Evolutionary conservation across 75 land plant genomes (phyloP), one percentile per base, ranked within the genome.

Genomic region (Cryptomeria japonica): DNA sequence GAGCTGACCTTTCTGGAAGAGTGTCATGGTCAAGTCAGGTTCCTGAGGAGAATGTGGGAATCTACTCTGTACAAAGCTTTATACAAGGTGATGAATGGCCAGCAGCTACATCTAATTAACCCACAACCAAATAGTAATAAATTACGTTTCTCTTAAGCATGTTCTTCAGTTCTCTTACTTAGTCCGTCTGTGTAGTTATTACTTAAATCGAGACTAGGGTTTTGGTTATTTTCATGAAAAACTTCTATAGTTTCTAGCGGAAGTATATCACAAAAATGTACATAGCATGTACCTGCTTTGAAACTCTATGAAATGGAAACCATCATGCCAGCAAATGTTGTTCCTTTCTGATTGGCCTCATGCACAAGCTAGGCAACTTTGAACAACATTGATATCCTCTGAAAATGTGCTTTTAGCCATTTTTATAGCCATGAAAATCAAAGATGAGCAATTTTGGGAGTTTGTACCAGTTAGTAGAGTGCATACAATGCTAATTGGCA

Each of bases 11-110:
- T 15, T 41, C 88, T 15, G 85, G 64, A 32, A 90, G 95, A 47
- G 95, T 94, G 47, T 32, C 87, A 19, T 94, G 95, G 95, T 91
- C 94, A 18, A 89, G 85, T 49, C 94, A 91, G 87, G 80, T 94
- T 46, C 82, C 92, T 22, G 85, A 53, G 6, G 72, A 84, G 18
- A 88, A 91, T 22, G 90, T 88, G 19, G 88, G 56, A 28, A 86
- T 90, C 22, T 94, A 93, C 76, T 90, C 93, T 58, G 86, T 91
- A 11, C 68, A 88, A 39, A 87, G 77, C 83, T 91, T 93, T 88
- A 93, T 94, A 15, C 95, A 94, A 87, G 94, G 93, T 32, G 46
- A 86, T 28, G 68, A 55, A 28, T 94, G 95, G 95, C 85, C 89
- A 37, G 86, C 93, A 44, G 83, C 49, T 80, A 80, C 28, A 80